Base-by-base conservation (phyloP, 2,329 filamentous ascomycete genomes). In the Fusarium scirpi region DNA sequence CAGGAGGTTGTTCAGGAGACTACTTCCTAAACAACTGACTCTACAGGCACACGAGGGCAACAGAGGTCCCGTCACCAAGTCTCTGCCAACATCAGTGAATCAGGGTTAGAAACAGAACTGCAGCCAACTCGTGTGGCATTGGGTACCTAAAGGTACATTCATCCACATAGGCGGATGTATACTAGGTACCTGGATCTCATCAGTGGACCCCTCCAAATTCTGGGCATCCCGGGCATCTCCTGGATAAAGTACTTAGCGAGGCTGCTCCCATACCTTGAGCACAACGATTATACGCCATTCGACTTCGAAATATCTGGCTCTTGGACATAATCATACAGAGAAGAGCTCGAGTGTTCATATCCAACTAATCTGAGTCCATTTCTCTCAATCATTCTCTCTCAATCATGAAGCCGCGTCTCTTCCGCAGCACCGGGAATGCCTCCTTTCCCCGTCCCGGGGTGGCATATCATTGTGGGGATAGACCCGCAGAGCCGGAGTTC, bases 401-500 rank as follows among this genome's bases (percentile, higher is more conserved):
- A 18, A 54, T 32, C 13, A 43, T 34, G 41, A 70, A 58, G 43
- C 63, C 67, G 55, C 32, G 48, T 57, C 56, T 69, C 63, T 68
- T 68, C 67, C 67, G 60, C 52, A 71, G 46, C 51, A 71, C 67
- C 67, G 67, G 67, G 63, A 71, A 65, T 57, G 59, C 63, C 65
- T 70, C 58, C 53, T 61, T 56, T 59, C 62, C 64, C 70, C 68
- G 64, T 73, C 52, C 72, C 72, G 72, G 71, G 59, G 67, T 73
- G 70, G 70, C 54, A 64, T 69, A 58, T 55, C 40, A 43, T 34
- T 53, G 59, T 68, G 69, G 62, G 47, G 48, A 56, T 56, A 41
- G 58, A 61, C 67, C 72, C 72, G 61, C 68, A 55, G 53, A 63
- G 56, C 72, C 72, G 72, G 72, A 72, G 63, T 70, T 74, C 72